These are phyloP conservation scores for Hygrophorus pudorinus DNA, from an alignment of 768 basidiomycete species.

Conservation along the genomic window DNA sequence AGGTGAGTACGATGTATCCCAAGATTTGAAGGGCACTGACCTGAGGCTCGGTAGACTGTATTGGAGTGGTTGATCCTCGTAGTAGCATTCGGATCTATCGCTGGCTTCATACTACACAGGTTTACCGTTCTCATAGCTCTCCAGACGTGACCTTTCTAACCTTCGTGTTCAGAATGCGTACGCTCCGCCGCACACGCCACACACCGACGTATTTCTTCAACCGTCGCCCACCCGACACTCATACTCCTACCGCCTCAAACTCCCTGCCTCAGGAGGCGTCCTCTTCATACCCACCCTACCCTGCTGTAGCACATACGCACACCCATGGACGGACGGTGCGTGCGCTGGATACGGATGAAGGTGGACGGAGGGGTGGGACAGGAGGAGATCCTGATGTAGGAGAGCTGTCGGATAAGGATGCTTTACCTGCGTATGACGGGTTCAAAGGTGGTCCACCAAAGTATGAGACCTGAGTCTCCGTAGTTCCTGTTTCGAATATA, in stretches of 20 bases:
- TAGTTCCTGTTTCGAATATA: too few species aligned
- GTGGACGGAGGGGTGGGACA: slow-evolving; percentile 26
- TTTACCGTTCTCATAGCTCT: slow-evolving; percentile 9
- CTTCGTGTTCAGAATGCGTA: background rate
- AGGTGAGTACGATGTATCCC: background rate
- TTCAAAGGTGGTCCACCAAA: slow-evolving; percentile 34
- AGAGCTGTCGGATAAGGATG: slow-evolving; percentile 30
- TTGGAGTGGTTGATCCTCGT: slow-evolving; percentile 22
- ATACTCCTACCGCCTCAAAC: too few species aligned
- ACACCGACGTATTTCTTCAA: too few species aligned
- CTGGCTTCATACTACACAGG: slow-evolving; percentile 3
- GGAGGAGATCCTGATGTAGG: slow-evolving; percentile 20
- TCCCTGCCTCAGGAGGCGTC: background rate
- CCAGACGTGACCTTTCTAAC: background rate
- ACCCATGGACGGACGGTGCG: background rate
- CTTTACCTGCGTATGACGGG: slow-evolving; percentile 36
- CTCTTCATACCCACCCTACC: background rate
- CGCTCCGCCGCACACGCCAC: too few species aligned
- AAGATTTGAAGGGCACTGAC: background rate
- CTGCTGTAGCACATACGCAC: background rate
- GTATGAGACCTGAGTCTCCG: slow-evolving; percentile 17
- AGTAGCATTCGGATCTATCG: slow-evolving; percentile 16
- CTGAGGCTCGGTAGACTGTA: slow-evolving; percentile 13
- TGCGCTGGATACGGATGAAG: slow-evolving; percentile 28
- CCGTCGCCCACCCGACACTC: too few species aligned